Evolutionary conservation across 1,139 yeast genomes (phyloP), one percentile per base, ranked within the genome.

Genomic region (Taphrina pruni): DNA sequence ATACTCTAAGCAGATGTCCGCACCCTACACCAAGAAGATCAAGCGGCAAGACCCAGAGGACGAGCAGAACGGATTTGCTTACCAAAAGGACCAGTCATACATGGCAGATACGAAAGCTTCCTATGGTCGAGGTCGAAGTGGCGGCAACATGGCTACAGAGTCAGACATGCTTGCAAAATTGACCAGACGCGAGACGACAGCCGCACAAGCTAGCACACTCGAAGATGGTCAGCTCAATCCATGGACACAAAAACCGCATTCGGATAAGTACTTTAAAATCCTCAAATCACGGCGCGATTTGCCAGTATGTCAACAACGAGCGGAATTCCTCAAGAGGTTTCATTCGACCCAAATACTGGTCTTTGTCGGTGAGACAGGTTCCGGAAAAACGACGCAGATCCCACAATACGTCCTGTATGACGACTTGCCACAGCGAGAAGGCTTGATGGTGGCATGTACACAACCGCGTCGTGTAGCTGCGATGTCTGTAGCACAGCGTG

Each of bases 401-500:
- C 97, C 98, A 2, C 98, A 93, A 79, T 93, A 92, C 81, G 97
- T 94, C 41, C 83, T 93, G 60, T 92, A 88, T 74, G 98, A 94
- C 77, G 98, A 92, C 75, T 86, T 95, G 79, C 96, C 96, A 41
- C 96, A 90, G 73, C 80, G 89, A 70, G 81, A 82, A 62, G 94
- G 95, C 1, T 86, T 86, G 48, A 91, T 88, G 77, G 90, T 93
- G 65, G 97, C 97, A 0, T 93, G 97, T 86, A 93, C 98, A 0
- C 98, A 93, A 81, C 98, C 98, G 21, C 87, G 98, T 80, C 86
- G 98, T 80, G 98, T 93, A 72, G 98, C 98, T 1, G 98, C 98
- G 36, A 92, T 92, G 94, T 90, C 97, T 71, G 97, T 93, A 62
- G 97, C 98, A 26, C 88, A 88, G 76, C 89, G 98, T 82, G 98